Percentiles rank a stretch among this genome's conserved stretches.
Evolutionary conservation across 179 eudicot species (phyloP).

Genomic region (Silene coronaria): DNA sequence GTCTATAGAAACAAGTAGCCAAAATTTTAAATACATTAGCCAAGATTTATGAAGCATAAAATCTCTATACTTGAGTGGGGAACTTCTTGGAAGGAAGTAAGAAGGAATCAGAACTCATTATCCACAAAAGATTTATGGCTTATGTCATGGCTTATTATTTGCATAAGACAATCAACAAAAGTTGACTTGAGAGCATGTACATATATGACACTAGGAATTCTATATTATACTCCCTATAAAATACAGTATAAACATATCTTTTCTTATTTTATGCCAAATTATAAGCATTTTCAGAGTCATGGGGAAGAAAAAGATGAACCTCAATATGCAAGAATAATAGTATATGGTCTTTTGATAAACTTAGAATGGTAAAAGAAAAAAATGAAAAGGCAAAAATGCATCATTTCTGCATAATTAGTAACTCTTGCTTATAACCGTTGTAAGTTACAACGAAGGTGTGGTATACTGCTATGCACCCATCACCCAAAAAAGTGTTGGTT

Average conservation of each 20-base stretch:
- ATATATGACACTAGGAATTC: slow-evolving; percentile 12
- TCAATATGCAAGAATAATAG: neutral
- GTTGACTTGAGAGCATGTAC: slow-evolving; percentile 23
- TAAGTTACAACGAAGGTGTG: no score
- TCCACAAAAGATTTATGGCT: slow-evolving; percentile 22
- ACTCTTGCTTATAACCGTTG: no score
- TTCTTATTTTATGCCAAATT: neutral
- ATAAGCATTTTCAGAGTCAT: neutral
- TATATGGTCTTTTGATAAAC: neutral
- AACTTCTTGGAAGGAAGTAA: slow-evolving; percentile 23
- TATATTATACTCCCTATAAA: neutral
- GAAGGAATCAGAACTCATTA: slow-evolving; percentile 18
- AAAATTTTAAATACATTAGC: slow-evolving; percentile 9
- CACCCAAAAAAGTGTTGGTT: no score
- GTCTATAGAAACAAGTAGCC: slow-evolving; percentile 1
- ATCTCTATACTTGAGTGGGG: slow-evolving; percentile 15
- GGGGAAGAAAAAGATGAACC: neutral
- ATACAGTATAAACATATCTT: neutral
- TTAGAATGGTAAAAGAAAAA: neutral
- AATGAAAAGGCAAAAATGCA: neutral
- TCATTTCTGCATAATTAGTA: no score
- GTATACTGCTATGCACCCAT: no score
- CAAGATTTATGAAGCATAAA: slow-evolving; percentile 20
- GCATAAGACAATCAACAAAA: slow-evolving; percentile 21
- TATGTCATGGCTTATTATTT: slow-evolving; percentile 20